A percentile compares a stretch with the other conserved stretches of the same genome.
These are phyloP conservation scores for Hydrangea macrophylla DNA, from an alignment of 148 eudicot genomes.

Conservation along the genomic window DNA sequence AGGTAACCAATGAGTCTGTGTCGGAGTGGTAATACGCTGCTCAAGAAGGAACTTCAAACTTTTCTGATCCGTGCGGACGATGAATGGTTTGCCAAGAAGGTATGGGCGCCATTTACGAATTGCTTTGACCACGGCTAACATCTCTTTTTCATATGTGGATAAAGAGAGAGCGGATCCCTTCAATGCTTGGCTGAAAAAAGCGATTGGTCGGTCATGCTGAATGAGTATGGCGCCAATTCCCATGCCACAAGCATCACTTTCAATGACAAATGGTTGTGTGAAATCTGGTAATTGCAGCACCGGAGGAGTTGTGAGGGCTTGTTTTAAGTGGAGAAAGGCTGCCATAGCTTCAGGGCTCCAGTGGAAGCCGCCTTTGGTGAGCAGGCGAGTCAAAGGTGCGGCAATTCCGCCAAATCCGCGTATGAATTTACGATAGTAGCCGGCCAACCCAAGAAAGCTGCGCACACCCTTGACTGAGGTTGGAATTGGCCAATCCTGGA, in stretches of 20 bases:
- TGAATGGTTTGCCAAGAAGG: too few species aligned
- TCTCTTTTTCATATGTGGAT: too few species aligned
- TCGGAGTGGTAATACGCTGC: too few species aligned
- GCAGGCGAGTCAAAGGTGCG: not conserved
- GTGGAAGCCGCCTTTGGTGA: not conserved
- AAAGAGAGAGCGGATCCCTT: not conserved
- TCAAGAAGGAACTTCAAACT: too few species aligned
- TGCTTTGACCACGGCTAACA: too few species aligned
- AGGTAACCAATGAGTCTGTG: not conserved
- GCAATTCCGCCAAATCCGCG: not conserved
- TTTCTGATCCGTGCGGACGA: too few species aligned
- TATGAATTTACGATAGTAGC: not conserved
- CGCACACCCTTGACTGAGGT: too few species aligned
- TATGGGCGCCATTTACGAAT: too few species aligned
- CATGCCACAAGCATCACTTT: not conserved
- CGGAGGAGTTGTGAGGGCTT: too few species aligned
- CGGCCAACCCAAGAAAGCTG: too few species aligned
- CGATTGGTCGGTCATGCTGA: not conserved
- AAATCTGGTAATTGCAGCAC: not conserved
- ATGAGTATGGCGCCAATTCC: not conserved
- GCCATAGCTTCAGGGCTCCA: not conserved
- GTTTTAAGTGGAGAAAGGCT: not conserved
- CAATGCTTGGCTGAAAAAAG: not conserved
- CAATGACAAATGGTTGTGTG: not conserved
- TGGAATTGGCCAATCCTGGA: not conserved